A percentile compares a stretch with the other conserved stretches of the same genome.
Evolutionary conservation across 129 eudicot species (phyloP).

Genomic region (Oenanthe sinensis): DNA sequence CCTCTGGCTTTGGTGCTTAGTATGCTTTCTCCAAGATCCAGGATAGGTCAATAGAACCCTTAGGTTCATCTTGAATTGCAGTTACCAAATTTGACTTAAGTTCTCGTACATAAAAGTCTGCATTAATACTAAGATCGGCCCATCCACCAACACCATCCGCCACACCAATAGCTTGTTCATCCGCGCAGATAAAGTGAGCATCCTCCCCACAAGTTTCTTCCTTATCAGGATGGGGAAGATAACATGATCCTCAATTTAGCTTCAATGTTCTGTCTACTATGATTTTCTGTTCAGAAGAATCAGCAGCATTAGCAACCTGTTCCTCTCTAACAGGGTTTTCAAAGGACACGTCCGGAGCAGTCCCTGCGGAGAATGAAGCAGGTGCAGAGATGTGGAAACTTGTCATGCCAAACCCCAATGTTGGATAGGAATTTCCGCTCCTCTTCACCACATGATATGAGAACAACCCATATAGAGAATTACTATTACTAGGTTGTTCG

Average conservation of each 20-base stretch:
- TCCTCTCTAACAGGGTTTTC: constrained; percentile 40
- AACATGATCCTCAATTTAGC: constrained; percentile 78
- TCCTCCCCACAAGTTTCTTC: constrained; percentile 97
- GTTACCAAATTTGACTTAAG: constrained; percentile 74
- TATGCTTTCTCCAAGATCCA: constrained; percentile 92
- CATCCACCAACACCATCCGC: constrained; percentile 99
- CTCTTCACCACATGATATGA: constrained; percentile 48
- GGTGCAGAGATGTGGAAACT: constrained; percentile 43
- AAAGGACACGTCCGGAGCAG: constrained; percentile 50
- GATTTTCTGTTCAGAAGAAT: constrained; percentile 42
- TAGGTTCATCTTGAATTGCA: constrained; percentile 86
- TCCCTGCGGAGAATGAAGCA: constrained; percentile 44
- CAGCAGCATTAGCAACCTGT: constrained; percentile 34
- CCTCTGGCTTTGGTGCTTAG: constrained; percentile 71
- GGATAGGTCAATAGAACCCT: constrained; percentile 73
- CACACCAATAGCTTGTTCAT: constrained; percentile 82
- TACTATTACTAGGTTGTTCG: constrained; percentile 34
- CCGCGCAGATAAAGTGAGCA: constrained; percentile 75
- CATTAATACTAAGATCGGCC: constrained; percentile 83
- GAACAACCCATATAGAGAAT: constrained; percentile 43
- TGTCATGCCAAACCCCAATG: constrained; percentile 35
- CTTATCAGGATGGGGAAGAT: constrained; percentile 93
- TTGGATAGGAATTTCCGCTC: constrained; percentile 25
- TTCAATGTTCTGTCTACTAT: constrained; percentile 43
- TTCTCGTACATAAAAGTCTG: constrained; percentile 81